These are phyloP conservation scores for Flaveria robusta DNA, from an alignment of 129 eudicot species.

Conservation along the genomic window DNA sequence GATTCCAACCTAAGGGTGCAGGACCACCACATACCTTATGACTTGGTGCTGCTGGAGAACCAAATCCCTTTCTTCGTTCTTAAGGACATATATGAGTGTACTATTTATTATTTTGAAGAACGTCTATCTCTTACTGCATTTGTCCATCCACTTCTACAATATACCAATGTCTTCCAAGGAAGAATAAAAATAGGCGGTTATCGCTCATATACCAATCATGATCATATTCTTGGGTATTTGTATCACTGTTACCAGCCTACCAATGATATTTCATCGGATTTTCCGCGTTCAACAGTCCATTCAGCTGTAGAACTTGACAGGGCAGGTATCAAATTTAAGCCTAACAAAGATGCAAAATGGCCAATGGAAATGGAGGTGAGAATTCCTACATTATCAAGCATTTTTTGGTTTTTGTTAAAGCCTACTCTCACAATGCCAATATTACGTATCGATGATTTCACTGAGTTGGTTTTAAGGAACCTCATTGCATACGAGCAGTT, in stretches of 20 bases:
- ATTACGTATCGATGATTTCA: background rate
- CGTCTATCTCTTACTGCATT: background rate
- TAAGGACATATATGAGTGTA: background rate
- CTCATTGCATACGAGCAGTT: constrained; percentile 25
- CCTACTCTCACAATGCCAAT: background rate
- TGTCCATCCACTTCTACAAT: background rate
- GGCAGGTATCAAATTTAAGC: background rate
- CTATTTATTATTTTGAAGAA: background rate
- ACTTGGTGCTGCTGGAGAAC: background rate
- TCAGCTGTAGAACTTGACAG: background rate
- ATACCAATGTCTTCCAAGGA: background rate
- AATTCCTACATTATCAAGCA: background rate
- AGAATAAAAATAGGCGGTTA: background rate
- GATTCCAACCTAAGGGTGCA: no score
- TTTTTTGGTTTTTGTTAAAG: background rate
- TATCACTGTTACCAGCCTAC: background rate
- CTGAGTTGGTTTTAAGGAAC: constrained; percentile 21
- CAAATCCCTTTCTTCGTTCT: background rate
- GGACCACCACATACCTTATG: no score
- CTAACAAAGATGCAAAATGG: background rate
- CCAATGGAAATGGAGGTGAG: background rate
- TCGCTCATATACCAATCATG: background rate
- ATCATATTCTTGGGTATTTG: background rate
- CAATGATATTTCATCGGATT: background rate
- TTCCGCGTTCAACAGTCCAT: no score